Conservation (phyloP, 768 basidiomycete species). For the Hericium rajendrae region DNA sequence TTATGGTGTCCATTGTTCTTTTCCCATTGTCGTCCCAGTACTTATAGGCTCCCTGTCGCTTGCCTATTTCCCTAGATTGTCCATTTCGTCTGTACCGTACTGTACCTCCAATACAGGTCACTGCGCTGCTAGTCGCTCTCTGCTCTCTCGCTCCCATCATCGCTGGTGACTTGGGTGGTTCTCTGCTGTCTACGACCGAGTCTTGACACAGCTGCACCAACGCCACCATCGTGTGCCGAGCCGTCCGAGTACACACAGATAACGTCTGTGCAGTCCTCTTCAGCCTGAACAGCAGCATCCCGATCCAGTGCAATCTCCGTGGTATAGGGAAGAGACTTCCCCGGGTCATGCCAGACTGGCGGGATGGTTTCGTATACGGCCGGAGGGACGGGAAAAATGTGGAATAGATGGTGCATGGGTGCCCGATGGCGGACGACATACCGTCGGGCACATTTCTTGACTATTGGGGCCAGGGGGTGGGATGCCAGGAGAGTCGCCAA, state of each 20-base stretch:
- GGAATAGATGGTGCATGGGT: constrained; percentile 11
- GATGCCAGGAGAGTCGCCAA: constrained; percentile 6
- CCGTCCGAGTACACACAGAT: neutral
- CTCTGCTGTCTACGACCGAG: too few species aligned
- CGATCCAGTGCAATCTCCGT: neutral
- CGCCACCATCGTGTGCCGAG: neutral
- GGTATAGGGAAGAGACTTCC: neutral
- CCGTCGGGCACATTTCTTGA: neutral
- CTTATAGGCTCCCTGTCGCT: too few species aligned
- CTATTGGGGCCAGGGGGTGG: constrained; percentile 1
- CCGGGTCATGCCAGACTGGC: neutral
- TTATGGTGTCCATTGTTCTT: too few species aligned
- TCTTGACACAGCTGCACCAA: neutral
- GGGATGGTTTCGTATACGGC: constrained; percentile 4
- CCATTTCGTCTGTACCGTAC: too few species aligned
- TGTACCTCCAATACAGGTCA: too few species aligned
- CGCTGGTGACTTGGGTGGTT: too few species aligned
- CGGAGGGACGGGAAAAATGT: neutral
- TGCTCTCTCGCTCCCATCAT: too few species aligned
- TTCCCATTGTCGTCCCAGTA: too few species aligned
- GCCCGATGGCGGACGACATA: neutral
- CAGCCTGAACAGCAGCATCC: neutral
- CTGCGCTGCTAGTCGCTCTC: too few species aligned
- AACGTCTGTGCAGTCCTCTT: neutral
- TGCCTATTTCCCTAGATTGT: too few species aligned